A percentile compares a stretch with the other conserved stretches of the same genome.
These are phyloP conservation scores for Picochlorum sp. DNA, from an alignment of 139 green algal genomes.

Conservation along the genomic window DNA sequence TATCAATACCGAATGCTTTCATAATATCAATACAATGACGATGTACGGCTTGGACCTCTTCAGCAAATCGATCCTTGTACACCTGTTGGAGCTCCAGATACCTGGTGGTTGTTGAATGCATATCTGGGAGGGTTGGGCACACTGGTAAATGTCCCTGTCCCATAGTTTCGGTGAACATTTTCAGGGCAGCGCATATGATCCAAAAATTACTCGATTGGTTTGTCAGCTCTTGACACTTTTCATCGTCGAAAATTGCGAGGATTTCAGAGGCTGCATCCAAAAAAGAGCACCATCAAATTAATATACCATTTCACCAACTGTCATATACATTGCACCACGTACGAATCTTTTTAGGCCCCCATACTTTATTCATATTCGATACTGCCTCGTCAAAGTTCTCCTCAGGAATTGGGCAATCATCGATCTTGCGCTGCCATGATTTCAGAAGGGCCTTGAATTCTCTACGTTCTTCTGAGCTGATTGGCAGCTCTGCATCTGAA, in stretches of 20 bases:
- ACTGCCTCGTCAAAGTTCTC: slow-evolving; percentile 90
- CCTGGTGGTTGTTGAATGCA: slow-evolving; percentile 82
- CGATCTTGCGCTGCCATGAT: slow-evolving; percentile 45
- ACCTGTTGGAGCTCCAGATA: slow-evolving; percentile 80
- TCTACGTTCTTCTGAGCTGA: slow-evolving; percentile 39
- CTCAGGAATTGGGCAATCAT: slow-evolving; percentile 49
- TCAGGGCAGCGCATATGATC: slow-evolving; percentile 68
- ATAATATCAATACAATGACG: slow-evolving; percentile 49
- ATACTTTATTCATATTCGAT: slow-evolving; percentile 71
- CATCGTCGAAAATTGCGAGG: slow-evolving; percentile 51
- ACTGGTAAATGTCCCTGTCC: slow-evolving; percentile 51
- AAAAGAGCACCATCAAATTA: not conserved
- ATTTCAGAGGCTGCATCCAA: slow-evolving; percentile 4
- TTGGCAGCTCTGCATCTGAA: slow-evolving; percentile 31
- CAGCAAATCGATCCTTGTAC: slow-evolving; percentile 69
- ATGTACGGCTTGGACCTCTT: slow-evolving; percentile 57
- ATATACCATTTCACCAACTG: not conserved
- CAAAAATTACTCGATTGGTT: slow-evolving; percentile 55
- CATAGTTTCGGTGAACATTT: slow-evolving; percentile 50
- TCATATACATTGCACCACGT: slow-evolving; percentile 12
- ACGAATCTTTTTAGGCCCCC: slow-evolving; percentile 51
- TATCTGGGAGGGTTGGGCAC: slow-evolving; percentile 88
- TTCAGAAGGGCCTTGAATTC: slow-evolving; percentile 60
- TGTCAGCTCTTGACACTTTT: slow-evolving; percentile 12
- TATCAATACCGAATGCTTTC: slow-evolving; percentile 23